Conservation (phyloP, 2,329 filamentous ascomycete genomes). For the Sporothrix pallida region DNA sequence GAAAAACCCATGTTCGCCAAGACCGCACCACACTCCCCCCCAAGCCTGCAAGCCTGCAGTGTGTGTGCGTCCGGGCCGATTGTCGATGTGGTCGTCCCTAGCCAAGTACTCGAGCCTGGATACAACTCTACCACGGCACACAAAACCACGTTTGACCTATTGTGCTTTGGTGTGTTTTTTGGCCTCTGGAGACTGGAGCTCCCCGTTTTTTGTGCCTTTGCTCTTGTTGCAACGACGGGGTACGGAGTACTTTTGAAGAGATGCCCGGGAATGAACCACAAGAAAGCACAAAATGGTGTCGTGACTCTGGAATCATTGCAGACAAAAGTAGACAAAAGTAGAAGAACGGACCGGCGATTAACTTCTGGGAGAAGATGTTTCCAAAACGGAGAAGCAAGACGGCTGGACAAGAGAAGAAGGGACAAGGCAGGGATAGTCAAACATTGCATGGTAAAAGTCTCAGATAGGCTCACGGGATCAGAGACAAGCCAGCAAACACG, state of each 20-base stretch:
- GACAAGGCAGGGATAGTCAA: constrained; percentile 5
- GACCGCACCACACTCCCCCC: not conserved
- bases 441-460: not conserved
- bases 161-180: not conserved
- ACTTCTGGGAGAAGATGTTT: no score
- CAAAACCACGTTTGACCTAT: not conserved
- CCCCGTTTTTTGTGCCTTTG: no score
- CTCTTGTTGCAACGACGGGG: not conserved
- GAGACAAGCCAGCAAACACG: not conserved
- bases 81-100: constrained; percentile 2
- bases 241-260: not conserved
- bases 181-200: not conserved
- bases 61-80: constrained; percentile 20
- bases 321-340: not conserved
- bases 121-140: not conserved
- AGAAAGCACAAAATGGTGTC: not conserved
- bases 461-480: not conserved
- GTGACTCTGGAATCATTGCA: not conserved
- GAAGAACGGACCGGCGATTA: no score
- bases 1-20: not conserved
- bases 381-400: not conserved
- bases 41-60: not conserved
- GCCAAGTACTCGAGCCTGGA: not conserved
- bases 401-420: not conserved
- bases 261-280: no score